Conservation (phyloP, 73 alveolate species). For the Paramecium octaurelia region DNA sequence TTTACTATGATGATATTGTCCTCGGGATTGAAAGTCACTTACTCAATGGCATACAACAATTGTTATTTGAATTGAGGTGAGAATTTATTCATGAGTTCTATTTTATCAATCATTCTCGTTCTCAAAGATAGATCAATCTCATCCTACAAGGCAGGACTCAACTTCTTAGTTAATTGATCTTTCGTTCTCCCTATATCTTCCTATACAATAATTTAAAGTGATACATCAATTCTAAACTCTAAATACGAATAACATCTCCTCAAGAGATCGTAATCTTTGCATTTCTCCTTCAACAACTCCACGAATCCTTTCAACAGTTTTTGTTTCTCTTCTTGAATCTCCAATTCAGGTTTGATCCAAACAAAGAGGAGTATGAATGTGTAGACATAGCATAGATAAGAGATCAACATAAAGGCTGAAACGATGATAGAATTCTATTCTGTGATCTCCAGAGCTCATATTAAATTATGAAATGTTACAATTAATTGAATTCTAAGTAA, state of each 20-base stretch:
- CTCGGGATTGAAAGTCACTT: background rate
- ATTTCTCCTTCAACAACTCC: background rate
- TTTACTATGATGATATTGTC: background rate
- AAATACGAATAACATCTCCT: background rate
- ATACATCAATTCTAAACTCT: conserved; percentile 35
- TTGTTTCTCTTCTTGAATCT: background rate
- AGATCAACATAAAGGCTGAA: background rate
- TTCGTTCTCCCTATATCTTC: background rate
- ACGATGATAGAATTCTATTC: background rate
- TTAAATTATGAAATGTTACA: background rate
- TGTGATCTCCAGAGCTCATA: background rate
- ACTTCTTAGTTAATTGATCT: background rate
- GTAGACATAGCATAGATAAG: background rate
- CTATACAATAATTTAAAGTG: background rate
- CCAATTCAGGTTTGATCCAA: conserved; percentile 16
- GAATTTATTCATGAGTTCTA: background rate
- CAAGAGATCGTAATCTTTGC: background rate
- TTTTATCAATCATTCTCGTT: background rate
- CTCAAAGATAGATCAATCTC: background rate
- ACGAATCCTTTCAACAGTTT: background rate
- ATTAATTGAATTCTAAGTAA: background rate
- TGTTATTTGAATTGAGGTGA: background rate
- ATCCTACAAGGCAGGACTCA: background rate
- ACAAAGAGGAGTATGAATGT: background rate
- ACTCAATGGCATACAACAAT: background rate